These are phyloP conservation scores for Aspergillus calidoustus DNA, from an alignment of 2,329 filamentous ascomycete genomes.

Conservation along the genomic window DNA sequence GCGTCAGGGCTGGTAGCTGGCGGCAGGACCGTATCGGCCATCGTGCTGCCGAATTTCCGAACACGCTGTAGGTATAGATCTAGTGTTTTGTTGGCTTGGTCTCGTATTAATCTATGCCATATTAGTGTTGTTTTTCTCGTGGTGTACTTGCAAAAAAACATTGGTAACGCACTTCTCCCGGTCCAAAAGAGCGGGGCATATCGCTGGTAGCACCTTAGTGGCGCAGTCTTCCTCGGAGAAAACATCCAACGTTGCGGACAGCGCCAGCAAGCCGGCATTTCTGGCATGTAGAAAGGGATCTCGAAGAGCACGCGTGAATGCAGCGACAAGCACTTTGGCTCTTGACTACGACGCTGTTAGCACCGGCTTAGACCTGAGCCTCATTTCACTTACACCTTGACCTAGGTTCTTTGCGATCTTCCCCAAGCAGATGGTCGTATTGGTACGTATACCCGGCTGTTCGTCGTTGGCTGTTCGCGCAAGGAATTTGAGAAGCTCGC, in stretches of 20 bases:
- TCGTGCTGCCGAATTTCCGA: conserved; percentile 73
- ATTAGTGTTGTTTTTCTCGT: conserved; percentile 2
- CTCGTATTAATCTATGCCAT: conserved; percentile 69
- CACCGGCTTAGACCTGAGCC: background rate
- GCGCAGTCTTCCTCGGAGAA: conserved; percentile 93
- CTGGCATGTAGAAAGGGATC: conserved; percentile 95
- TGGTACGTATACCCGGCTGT: conserved; percentile 94
- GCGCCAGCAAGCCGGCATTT: conserved; percentile 83
- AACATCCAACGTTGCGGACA: conserved; percentile 81
- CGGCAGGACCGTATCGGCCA: conserved; percentile 81
- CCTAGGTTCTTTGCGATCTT: conserved; percentile 93
- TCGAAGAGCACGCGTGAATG: conserved; percentile 84
- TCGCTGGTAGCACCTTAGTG: conserved; percentile 75
- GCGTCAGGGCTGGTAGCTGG: conserved; percentile 59
- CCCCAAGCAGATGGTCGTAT: conserved; percentile 95
- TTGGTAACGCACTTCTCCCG: conserved; percentile 73
- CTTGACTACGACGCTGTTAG: conserved; percentile 62
- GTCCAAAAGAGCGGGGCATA: conserved; percentile 85
- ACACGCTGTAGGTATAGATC: conserved; percentile 84
- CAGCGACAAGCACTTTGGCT: conserved; percentile 88
- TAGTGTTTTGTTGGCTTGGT: conserved; percentile 87
- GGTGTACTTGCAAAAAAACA: background rate
- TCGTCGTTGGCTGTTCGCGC: conserved; percentile 98
- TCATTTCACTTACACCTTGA: conserved; percentile 51
- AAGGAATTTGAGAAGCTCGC: conserved; percentile 85